Base-by-base conservation (phyloP, 148 eudicot species). In the Cornus controversa region DNA sequence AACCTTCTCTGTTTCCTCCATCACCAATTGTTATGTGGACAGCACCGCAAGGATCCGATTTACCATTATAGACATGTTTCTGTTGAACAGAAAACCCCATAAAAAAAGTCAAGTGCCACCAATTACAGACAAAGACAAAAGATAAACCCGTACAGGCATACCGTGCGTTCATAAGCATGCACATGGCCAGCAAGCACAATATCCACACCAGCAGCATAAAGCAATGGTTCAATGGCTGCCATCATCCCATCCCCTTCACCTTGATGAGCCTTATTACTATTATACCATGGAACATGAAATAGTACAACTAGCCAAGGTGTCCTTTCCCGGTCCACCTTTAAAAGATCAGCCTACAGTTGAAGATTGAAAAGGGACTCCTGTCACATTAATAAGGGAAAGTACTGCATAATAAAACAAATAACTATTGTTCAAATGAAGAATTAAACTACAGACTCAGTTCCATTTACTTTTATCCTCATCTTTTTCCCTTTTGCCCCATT, bases 201-300 rank as follows among this genome's bases (percentile, higher is more conserved):
- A 86, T 95, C 99, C 14, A 83, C 97, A 79, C 98, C 94, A 82
- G 99, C 99, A 82, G 92, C 92, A 83, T 93, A 82, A 72, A 95
- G 90, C 89, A 93, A 82, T 34, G 94, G 96, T 81, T 95, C 99
- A 89, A 95, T 85, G 45, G 89, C 79, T 28, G 82, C 81, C 99
- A 88, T 95, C 99, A 95, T 95, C 45, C 73, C 84, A 66, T 91
- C 94, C 31, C 96, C 99, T 90, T 93, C 99, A 72, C 97, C 89
- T 83, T 91, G 97, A 84, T 95, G 99, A 86, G 98, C 99, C 71
- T 64, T 27, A 73, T 95, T 95, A 82, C 93, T 95, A 79, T 95
- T 95, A 80, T 95, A 95, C 99, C 99, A 95, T 71, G 99, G 99
- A 36, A 84, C 97, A 78, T 95, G 99, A 80, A 95, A 93, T 70